These are phyloP conservation scores for Saprolegnia parasitica DNA, from an alignment of 352 stramenopile species.

Conservation along the genomic window DNA sequence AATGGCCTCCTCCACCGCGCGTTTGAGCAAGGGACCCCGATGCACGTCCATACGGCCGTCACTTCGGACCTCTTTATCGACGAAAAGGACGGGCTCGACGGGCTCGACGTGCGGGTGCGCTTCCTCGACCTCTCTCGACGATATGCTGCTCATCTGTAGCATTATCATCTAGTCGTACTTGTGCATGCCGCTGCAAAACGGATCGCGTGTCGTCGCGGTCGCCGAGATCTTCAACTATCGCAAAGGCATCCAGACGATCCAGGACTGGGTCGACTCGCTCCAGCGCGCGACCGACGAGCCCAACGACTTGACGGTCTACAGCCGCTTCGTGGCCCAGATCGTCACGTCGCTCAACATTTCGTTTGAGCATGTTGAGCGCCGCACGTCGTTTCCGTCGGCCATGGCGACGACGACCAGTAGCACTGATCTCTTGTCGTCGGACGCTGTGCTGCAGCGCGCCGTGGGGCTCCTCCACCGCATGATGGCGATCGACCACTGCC, in stretches of 20 bases:
- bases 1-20: constrained; percentile 32
- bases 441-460: constrained; percentile 14
- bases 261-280: constrained; percentile 52
- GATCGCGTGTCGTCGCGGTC: constrained; percentile 46
- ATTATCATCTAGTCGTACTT: constrained; percentile 46
- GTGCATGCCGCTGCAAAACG: constrained; percentile 62
- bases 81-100: constrained; percentile 31
- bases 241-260: constrained; percentile 40
- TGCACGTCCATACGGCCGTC: constrained; percentile 36
- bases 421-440: not conserved
- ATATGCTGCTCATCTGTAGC: not conserved
- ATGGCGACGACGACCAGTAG: too few species aligned
- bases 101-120: constrained; percentile 44
- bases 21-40: constrained; percentile 35
- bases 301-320: constrained; percentile 37
- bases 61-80: constrained; percentile 27
- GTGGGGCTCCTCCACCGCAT: constrained; percentile 51
- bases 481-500: constrained; percentile 49
- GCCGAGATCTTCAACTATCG: constrained; percentile 69
- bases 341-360: constrained; percentile 41
- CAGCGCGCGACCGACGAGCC: constrained; percentile 17
- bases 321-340: constrained; percentile 53
- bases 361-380: constrained; percentile 16
- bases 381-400: too few species aligned
- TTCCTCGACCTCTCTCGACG: not conserved